A percentile compares a stretch with the other conserved stretches of the same genome.
Conservation (phyloP, 768 basidiomycete genomes). For the Holtermannia corniformis region DNA sequence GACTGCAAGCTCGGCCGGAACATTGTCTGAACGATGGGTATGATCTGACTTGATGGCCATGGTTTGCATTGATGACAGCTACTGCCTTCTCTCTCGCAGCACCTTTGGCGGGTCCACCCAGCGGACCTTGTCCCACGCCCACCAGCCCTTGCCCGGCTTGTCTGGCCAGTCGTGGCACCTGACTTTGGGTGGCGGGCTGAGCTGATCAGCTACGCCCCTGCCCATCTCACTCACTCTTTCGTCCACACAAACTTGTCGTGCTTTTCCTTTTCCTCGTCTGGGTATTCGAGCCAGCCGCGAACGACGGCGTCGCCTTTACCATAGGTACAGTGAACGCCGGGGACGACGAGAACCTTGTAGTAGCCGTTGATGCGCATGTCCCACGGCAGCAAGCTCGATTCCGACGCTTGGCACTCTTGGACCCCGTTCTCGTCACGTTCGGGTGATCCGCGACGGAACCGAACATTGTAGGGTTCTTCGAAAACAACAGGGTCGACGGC, state of each 20-base stretch:
- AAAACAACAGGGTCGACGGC: conserved; percentile 36
- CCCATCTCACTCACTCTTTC: conserved; percentile 22
- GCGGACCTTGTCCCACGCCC: conserved; percentile 19
- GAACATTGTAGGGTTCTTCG: conserved; percentile 36
- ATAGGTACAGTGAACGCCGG: conserved; percentile 32
- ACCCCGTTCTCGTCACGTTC: background rate
- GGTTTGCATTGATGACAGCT: background rate
- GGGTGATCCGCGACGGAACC: conserved; percentile 33
- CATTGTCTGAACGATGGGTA: too few species aligned
- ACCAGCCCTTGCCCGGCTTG: conserved; percentile 30
- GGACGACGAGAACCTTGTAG: conserved; percentile 23
- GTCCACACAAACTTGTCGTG: conserved; percentile 21
- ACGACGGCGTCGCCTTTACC: conserved; percentile 32
- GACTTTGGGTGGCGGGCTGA: conserved; percentile 25
- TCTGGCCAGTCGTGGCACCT: conserved; percentile 38
- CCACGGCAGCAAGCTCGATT: conserved; percentile 31
- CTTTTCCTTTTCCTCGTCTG: conserved; percentile 7
- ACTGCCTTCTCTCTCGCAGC: background rate
- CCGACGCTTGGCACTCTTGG: conserved; percentile 30
- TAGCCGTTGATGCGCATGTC: conserved; percentile 38
- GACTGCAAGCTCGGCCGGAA: too few species aligned
- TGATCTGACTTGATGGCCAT: background rate
- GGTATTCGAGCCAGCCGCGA: conserved; percentile 32
- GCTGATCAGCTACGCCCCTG: background rate
- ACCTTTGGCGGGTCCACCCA: conserved; percentile 26